These are phyloP conservation scores for Noccaea caerulescens DNA, from an alignment of 345 rosid species.

Conservation along the genomic window DNA sequence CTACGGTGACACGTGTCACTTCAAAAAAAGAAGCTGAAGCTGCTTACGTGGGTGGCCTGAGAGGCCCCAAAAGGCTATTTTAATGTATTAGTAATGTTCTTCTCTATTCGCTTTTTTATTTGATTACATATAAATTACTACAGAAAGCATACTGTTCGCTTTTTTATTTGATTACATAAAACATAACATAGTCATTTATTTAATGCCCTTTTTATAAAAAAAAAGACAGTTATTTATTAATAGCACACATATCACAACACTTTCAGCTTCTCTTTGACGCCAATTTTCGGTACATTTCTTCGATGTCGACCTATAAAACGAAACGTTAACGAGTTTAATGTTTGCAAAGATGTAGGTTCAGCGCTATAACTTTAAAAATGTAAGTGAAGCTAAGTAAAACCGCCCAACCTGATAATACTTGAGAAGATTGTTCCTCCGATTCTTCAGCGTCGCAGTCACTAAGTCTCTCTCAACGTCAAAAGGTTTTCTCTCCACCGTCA, in stretches of 20 bases:
- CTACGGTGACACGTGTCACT: too few species aligned
- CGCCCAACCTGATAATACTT: conserved; percentile 79
- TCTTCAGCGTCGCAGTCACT: conserved; percentile 93
- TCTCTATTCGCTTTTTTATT: too few species aligned
- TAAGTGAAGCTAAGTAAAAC: conserved; percentile 30
- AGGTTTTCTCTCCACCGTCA: conserved; percentile 61
- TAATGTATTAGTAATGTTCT: too few species aligned
- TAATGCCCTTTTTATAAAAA: too few species aligned
- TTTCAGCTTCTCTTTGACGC: conserved; percentile 39
- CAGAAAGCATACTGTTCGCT: too few species aligned
- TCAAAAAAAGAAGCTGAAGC: too few species aligned
- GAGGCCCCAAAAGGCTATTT: too few species aligned
- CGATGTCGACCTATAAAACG: conserved; percentile 61
- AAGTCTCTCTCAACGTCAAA: conserved; percentile 86
- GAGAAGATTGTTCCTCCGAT: conserved; percentile 76
- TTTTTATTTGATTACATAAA: too few species aligned
- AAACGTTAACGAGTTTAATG: background rate
- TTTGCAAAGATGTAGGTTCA: background rate
- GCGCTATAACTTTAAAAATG: background rate
- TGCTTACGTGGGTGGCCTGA: too few species aligned
- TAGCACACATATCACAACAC: conserved; percentile 20
- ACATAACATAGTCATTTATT: too few species aligned
- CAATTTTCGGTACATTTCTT: conserved; percentile 58
- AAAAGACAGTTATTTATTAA: background rate
- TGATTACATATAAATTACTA: too few species aligned